Evolutionary conservation across 257 asterid species (phyloP).

Genomic region (Penstemon eatonii): DNA sequence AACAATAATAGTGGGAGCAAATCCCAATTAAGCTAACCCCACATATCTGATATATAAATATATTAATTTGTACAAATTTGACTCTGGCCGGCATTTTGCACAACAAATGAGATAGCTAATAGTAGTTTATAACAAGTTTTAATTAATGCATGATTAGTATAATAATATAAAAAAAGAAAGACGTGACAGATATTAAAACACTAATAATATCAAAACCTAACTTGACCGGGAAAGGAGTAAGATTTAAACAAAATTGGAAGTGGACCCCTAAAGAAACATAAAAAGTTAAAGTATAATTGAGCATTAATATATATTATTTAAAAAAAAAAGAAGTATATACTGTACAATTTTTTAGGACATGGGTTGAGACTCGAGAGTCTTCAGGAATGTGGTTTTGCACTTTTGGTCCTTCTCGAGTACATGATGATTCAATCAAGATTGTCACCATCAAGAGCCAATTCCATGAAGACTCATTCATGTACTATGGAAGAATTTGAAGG

Average conservation of each 20-base stretch:
- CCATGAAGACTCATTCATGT: too few species aligned
- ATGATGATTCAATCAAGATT: too few species aligned
- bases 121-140: conserved; percentile 31
- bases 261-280: too few species aligned
- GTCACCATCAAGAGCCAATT: too few species aligned
- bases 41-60: conserved; percentile 7
- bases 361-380: too few species aligned
- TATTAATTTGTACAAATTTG: conserved; percentile 38
- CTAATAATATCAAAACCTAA: neutral
- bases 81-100: conserved; percentile 48
- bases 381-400: too few species aligned
- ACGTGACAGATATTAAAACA: conserved; percentile 7
- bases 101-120: conserved; percentile 32
- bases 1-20: conserved; percentile 36
- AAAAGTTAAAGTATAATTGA: neutral
- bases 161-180: conserved; percentile 21
- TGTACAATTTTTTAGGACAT: too few species aligned
- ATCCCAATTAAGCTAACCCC: conserved; percentile 38
- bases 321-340: neutral
- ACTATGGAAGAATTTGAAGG: too few species aligned
- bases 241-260: too few species aligned
- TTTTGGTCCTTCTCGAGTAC: too few species aligned
- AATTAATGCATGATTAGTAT: conserved; percentile 34
- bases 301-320: neutral
- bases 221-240: neutral